phyloP scores from a whole-genome alignment of 2,329 filamentous ascomycete species.

The Hypoxylon sp. region DNA sequence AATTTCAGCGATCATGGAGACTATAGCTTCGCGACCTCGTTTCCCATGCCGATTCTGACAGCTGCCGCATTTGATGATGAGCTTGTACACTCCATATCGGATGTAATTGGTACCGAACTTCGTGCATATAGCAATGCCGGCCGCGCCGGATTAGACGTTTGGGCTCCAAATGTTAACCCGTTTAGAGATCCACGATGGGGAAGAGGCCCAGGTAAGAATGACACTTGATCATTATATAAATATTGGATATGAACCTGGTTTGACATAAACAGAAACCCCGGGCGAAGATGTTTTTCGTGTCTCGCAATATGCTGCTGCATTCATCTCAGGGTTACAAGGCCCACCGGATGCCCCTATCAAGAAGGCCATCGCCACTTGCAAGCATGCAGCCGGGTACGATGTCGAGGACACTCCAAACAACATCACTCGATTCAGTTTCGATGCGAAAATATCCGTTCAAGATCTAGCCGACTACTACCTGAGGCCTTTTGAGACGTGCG shows the following conservation, averaged over 20 bases:
- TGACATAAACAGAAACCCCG: conserved; percentile 11
- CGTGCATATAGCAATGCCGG: conserved; percentile 10
- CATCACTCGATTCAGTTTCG: conserved; percentile 14
- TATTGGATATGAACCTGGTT: neutral
- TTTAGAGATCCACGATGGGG: conserved; percentile 18
- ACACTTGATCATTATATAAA: neutral
- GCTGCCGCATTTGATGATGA: conserved; percentile 15
- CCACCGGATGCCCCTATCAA: neutral
- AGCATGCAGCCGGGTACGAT: conserved; percentile 9
- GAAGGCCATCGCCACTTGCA: conserved; percentile 17
- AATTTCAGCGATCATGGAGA: conserved; percentile 2
- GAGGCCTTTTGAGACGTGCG: conserved; percentile 7
- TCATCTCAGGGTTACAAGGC: conserved; percentile 7
- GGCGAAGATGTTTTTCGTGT: conserved; percentile 12
- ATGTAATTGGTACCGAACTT: conserved; percentile 13
- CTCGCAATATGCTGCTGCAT: conserved; percentile 2
- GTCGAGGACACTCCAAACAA: conserved; percentile 8
- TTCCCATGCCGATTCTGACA: conserved; percentile 13
- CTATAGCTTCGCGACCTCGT: conserved; percentile 12
- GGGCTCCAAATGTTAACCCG: conserved; percentile 13
- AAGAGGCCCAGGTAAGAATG: conserved; percentile 16
- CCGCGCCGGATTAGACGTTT: conserved; percentile 10
- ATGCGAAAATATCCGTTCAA: conserved; percentile 5
- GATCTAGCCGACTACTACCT: conserved; percentile 17
- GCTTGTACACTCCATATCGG: conserved; percentile 2